phyloP scores from a whole-genome alignment of 306 rosid species.

The Malus orientalis region DNA sequence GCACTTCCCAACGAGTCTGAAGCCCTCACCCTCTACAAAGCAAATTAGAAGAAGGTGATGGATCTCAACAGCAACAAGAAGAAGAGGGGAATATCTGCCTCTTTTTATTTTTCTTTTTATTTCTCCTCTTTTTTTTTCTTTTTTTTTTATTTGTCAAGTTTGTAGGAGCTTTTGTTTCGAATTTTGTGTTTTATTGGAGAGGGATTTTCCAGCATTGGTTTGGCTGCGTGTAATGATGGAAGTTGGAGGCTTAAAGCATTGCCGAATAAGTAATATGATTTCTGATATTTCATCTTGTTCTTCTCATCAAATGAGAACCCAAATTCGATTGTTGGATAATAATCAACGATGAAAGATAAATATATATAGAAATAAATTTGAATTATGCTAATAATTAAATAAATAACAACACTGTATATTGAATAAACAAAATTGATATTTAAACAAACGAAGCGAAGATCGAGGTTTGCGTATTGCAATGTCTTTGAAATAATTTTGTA shows the following conservation, averaged over 20 bases:
- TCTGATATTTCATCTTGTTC: neutral
- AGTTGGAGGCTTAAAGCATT: neutral
- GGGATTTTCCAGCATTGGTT: neutral
- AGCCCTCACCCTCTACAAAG: slow-evolving; percentile 38
- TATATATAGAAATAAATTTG: too few relatives aligned
- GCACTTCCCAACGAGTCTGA: slow-evolving; percentile 74
- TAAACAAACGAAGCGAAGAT: too few relatives aligned
- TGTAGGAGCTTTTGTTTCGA: neutral
- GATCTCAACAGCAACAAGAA: neutral
- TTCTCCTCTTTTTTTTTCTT: too few relatives aligned
- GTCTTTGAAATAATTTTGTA: too few relatives aligned
- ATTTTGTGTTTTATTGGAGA: neutral
- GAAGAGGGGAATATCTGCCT: neutral
- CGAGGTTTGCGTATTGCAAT: too few relatives aligned
- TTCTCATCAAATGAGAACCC: too few relatives aligned
- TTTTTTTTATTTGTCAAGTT: too few relatives aligned
- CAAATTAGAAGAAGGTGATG: neutral
- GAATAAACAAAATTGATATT: too few relatives aligned
- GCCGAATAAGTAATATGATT: neutral
- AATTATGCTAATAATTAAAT: too few relatives aligned
- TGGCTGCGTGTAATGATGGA: neutral
- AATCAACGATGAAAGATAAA: too few relatives aligned
- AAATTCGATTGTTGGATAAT: too few relatives aligned
- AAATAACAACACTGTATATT: too few relatives aligned
- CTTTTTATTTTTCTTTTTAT: neutral